A percentile compares a stretch with the other conserved stretches of the same genome.
phyloP scores from a whole-genome alignment of 345 rosid genomes.

The Passiflora organensis region DNA sequence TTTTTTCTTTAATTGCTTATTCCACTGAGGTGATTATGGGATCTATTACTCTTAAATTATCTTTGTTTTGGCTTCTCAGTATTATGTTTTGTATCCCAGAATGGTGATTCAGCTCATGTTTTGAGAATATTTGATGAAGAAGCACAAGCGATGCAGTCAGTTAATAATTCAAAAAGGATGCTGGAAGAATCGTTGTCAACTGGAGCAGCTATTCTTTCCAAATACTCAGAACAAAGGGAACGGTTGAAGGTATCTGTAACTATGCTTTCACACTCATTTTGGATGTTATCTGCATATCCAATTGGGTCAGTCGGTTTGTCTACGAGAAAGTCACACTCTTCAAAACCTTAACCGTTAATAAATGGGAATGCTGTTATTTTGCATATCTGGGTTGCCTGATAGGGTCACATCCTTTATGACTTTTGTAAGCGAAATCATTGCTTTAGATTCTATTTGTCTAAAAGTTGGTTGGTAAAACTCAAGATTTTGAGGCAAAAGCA shows the following conservation, averaged over 20 bases:
- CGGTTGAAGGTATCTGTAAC: slow-evolving; percentile 62
- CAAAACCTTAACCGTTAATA: too few species aligned
- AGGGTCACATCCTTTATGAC: too few species aligned
- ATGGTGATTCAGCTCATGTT: slow-evolving; percentile 73
- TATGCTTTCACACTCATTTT: not conserved
- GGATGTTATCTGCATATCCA: slow-evolving; percentile 1
- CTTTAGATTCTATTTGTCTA: too few species aligned
- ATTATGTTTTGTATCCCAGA: slow-evolving; percentile 32
- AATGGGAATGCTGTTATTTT: too few species aligned
- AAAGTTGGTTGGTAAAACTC: too few species aligned
- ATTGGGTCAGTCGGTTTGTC: too few species aligned
- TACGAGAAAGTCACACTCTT: too few species aligned
- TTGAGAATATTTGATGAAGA: slow-evolving; percentile 87
- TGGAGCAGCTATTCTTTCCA: slow-evolving; percentile 76
- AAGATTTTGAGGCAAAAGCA: too few species aligned
- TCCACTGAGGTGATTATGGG: too few species aligned
- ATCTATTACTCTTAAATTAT: not conserved
- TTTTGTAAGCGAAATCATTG: too few species aligned
- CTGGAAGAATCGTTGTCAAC: slow-evolving; percentile 72
- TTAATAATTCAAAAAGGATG: slow-evolving; percentile 75
- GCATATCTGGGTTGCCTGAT: too few species aligned
- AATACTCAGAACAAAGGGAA: slow-evolving; percentile 87
- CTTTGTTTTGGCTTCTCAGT: not conserved
- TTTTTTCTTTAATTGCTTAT: not conserved
- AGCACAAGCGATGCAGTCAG: slow-evolving; percentile 85